These are phyloP conservation scores for Malus hybrid DNA, from an alignment of 331 rosid species.

Conservation along the genomic window DNA sequence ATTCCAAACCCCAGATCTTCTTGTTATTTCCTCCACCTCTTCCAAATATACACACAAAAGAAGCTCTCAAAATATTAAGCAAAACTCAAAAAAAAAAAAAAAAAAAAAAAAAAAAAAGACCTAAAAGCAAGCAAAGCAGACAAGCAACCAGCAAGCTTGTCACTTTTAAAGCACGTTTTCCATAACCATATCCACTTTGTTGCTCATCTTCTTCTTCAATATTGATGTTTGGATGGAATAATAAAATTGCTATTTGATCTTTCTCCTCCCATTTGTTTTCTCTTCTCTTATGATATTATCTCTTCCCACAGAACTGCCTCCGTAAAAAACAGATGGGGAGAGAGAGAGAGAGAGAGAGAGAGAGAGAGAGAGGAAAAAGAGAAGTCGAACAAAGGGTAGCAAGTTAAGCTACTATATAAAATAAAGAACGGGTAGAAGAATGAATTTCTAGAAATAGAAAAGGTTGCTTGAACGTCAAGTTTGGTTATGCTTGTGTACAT, in stretches of 20 bases:
- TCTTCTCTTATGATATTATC: not conserved
- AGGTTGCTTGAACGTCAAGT: slow-evolving; percentile 58
- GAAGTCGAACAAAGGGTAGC: not conserved
- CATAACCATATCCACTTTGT: slow-evolving; percentile 9
- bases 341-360: not conserved
- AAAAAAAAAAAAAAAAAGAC: not conserved
- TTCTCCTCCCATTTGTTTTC: not conserved
- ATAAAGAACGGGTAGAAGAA: slow-evolving; percentile 6
- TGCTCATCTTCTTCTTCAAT: slow-evolving; percentile 20
- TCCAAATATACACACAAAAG: not conserved
- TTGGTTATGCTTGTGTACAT: slow-evolving; percentile 39
- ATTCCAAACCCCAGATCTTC: slow-evolving; percentile 16
- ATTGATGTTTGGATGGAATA: not conserved
- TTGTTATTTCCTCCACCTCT: slow-evolving; percentile 28
- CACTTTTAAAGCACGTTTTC: slow-evolving; percentile 45
- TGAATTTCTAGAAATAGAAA: slow-evolving; percentile 39
- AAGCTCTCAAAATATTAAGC: not conserved
- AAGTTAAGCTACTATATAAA: slow-evolving; percentile 13
- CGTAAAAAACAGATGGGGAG: not conserved
- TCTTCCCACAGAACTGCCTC: not conserved
- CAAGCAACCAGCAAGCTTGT: slow-evolving; percentile 6
- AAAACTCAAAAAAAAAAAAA: not conserved
- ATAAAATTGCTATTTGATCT: not conserved
- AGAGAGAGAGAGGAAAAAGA: not conserved
- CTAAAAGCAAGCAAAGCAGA: not conserved